Conservation (phyloP, 495 filamentous ascomycete genomes). For the Xylaria venustula region DNA sequence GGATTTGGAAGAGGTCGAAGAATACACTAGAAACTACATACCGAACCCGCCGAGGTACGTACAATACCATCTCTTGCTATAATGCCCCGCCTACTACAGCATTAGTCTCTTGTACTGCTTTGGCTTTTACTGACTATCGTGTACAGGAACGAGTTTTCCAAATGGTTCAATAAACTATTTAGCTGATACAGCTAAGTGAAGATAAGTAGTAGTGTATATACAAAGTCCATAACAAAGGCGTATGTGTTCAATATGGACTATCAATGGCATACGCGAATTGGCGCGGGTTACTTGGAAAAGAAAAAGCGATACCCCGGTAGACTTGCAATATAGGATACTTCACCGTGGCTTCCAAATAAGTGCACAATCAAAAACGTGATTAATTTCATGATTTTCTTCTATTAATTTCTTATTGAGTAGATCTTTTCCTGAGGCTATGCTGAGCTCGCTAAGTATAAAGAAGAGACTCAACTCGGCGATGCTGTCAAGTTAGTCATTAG, state of each 20-base stretch:
- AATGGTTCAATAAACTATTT: slow-evolving; percentile 12
- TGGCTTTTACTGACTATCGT: neutral
- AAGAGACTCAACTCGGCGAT: no score
- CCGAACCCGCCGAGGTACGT: slow-evolving; percentile 54
- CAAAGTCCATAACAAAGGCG: neutral
- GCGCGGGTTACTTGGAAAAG: neutral
- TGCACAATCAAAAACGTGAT: no score
- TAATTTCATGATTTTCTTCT: no score
- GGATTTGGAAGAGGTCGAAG: slow-evolving; percentile 71
- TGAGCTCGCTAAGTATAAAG: no score
- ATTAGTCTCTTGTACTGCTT: neutral
- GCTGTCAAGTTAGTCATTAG: no score
- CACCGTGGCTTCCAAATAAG: neutral
- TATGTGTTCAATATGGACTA: neutral
- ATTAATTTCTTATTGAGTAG: neutral
- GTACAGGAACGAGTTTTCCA: slow-evolving; percentile 25
- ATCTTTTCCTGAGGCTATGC: no score
- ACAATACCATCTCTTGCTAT: slow-evolving; percentile 15
- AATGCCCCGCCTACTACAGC: neutral
- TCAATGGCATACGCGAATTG: no score
- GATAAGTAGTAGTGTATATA: neutral
- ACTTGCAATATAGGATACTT: neutral
- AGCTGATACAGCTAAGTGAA: neutral
- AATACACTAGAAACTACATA: slow-evolving; percentile 67
- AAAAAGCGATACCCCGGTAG: neutral